Conservation (phyloP, 179 eudicot species). For the Silene coronaria region DNA sequence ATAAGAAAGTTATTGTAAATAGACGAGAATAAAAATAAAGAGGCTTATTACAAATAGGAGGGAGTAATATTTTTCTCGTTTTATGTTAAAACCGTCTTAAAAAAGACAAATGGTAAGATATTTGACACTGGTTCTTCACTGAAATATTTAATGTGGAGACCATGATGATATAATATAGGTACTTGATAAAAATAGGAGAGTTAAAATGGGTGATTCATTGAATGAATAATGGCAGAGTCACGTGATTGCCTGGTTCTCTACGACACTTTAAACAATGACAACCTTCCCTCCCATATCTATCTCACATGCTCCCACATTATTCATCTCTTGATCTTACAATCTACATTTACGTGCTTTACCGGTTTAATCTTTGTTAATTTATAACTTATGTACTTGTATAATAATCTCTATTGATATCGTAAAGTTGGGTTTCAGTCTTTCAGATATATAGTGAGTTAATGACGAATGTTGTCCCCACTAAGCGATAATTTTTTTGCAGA, state of each 20-base stretch:
- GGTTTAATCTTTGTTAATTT: neutral
- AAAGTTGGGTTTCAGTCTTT: neutral
- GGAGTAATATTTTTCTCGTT: too few relatives aligned
- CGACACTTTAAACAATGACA: constrained; percentile 14
- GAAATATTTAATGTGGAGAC: neutral
- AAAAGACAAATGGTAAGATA: too few relatives aligned
- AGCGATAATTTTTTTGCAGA: too few relatives aligned
- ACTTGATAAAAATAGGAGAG: neutral
- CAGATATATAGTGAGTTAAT: too few relatives aligned
- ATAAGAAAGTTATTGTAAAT: too few relatives aligned
- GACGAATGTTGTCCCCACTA: too few relatives aligned
- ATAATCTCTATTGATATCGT: neutral
- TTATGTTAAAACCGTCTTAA: too few relatives aligned
- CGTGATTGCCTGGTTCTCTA: constrained; percentile 23
- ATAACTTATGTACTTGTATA: neutral
- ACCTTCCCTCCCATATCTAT: constrained; percentile 18
- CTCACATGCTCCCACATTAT: constrained; percentile 33
- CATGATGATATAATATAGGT: neutral
- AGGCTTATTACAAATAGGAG: too few relatives aligned
- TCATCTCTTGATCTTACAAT: constrained; percentile 4
- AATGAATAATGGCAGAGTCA: constrained; percentile 19
- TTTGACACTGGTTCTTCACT: neutral
- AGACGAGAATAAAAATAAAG: too few relatives aligned
- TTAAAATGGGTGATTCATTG: constrained; percentile 4
- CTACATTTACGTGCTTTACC: constrained; percentile 5